These are phyloP conservation scores for Ceratocystis ficicola DNA, from an alignment of 2,329 filamentous ascomycete genomes.

Conservation along the genomic window DNA sequence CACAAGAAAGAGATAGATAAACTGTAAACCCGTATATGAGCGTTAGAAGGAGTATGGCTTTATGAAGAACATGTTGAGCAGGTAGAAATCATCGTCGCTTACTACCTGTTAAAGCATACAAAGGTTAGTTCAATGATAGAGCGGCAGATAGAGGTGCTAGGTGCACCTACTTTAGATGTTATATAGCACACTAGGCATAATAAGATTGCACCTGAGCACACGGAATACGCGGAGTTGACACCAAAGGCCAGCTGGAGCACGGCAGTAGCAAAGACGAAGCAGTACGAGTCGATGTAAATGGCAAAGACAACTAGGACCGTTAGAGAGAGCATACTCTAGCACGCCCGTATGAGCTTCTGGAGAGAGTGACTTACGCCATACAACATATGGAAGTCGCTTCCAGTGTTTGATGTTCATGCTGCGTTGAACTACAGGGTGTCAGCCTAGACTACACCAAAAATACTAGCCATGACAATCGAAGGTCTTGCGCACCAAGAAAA, in stretches of 20 bases:
- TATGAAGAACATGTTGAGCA: background rate
- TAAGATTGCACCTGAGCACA: conserved; percentile 48
- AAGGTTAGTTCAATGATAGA: conserved; percentile 5
- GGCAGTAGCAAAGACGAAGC: conserved; percentile 47
- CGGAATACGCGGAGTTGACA: conserved; percentile 37
- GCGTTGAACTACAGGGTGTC: conserved; percentile 15
- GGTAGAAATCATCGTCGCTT: background rate
- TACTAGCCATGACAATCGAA: background rate
- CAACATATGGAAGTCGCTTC: conserved; percentile 31
- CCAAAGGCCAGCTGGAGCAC: conserved; percentile 46
- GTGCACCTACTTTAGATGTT: conserved; percentile 43
- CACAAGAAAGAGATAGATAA: conserved; percentile 54
- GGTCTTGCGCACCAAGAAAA: conserved; percentile 29
- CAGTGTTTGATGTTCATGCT: conserved; percentile 22
- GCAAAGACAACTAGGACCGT: conserved; percentile 41
- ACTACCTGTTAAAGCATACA: conserved; percentile 15
- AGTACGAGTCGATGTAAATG: conserved; percentile 48
- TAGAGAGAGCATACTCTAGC: conserved; percentile 15
- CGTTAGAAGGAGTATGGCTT: background rate
- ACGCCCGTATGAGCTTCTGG: too few species aligned
- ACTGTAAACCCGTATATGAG: conserved; percentile 25
- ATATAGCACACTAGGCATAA: conserved; percentile 51
- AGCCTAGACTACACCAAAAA: background rate
- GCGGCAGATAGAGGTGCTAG: background rate
- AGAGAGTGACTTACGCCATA: conserved; percentile 32